A percentile compares a stretch with the other conserved stretches of the same genome.
Evolutionary conservation across 345 rosid species (phyloP).

Genomic region (Dipteronia sinensis): DNA sequence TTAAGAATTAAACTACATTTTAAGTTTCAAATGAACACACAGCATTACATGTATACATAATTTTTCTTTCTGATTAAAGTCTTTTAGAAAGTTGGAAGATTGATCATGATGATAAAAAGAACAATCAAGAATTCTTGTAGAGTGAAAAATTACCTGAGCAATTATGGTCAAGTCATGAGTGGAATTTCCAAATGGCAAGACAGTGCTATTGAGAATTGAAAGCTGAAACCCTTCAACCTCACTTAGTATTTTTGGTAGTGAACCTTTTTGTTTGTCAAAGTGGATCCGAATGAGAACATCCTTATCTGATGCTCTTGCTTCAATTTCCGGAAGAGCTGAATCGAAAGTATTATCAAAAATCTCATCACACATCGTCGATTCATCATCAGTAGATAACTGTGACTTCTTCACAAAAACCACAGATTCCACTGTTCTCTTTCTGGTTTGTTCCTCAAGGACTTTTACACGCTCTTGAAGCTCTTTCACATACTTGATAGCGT

Average conservation of each 20-base stretch:
- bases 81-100: not conserved
- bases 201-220: constrained; percentile 48
- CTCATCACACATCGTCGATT: constrained; percentile 44
- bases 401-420: constrained; percentile 56
- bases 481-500: constrained; percentile 64
- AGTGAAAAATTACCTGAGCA: constrained; percentile 49
- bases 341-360: constrained; percentile 32
- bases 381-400: constrained; percentile 45
- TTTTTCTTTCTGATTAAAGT: no score
- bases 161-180: constrained; percentile 64
- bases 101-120: not conserved
- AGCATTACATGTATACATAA: no score
- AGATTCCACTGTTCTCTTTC: constrained; percentile 57
- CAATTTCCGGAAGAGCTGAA: constrained; percentile 66
- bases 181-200: constrained; percentile 65
- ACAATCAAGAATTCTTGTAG: not conserved
- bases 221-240: constrained; percentile 58
- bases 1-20: no score
- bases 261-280: constrained; percentile 55
- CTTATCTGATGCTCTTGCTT: constrained; percentile 54
- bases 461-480: constrained; percentile 64
- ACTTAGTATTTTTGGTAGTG: constrained; percentile 41
- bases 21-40: no score
- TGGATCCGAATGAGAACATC: constrained; percentile 68
- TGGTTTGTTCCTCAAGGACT: constrained; percentile 51